Evolutionary conservation across 176 grass and related monocot genomes (phyloP).

Genomic region (Lolium multiflorum): DNA sequence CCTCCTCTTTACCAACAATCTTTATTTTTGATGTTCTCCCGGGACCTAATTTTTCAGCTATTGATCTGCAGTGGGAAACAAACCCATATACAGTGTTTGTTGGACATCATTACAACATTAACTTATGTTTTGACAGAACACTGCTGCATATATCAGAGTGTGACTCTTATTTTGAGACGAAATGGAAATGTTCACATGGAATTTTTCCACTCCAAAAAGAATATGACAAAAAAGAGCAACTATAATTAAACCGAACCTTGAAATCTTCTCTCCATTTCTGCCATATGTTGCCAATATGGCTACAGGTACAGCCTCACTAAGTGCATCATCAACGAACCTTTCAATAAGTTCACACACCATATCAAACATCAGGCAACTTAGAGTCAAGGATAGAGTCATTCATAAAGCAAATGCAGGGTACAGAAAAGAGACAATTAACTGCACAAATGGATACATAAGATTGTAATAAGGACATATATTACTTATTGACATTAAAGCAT

Average conservation of each 20-base stretch:
- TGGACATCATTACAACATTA: not conserved
- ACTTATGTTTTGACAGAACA: slow-evolving; percentile 19
- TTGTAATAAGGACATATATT: slow-evolving; percentile 8
- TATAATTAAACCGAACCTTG: slow-evolving; percentile 55
- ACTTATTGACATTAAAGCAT: slow-evolving; percentile 27
- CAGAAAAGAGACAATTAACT: slow-evolving; percentile 7
- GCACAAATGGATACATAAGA: not conserved
- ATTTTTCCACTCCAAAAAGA: not conserved
- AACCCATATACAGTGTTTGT: not conserved
- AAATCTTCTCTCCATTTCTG: slow-evolving; percentile 87
- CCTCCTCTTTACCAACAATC: slow-evolving; percentile 89
- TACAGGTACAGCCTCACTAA: slow-evolving; percentile 69
- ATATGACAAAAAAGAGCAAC: not conserved
- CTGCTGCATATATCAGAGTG: not conserved
- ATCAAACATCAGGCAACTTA: slow-evolving; percentile 37
- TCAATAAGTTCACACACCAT: slow-evolving; percentile 40
- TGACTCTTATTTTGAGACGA: slow-evolving; percentile 1
- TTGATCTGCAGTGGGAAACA: slow-evolving; percentile 58
- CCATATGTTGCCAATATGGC: slow-evolving; percentile 73
- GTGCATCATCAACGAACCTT: slow-evolving; percentile 95
- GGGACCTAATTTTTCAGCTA: slow-evolving; percentile 74
- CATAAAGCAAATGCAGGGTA: slow-evolving; percentile 13
- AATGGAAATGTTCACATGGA: not conserved
- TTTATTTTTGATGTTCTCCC: slow-evolving; percentile 77
- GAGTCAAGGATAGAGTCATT: not conserved